A percentile compares a stretch with the other conserved stretches of the same genome.
phyloP scores from a whole-genome alignment of 2,329 filamentous ascomycete species.

The Pseudogymnoascus sp. region DNA sequence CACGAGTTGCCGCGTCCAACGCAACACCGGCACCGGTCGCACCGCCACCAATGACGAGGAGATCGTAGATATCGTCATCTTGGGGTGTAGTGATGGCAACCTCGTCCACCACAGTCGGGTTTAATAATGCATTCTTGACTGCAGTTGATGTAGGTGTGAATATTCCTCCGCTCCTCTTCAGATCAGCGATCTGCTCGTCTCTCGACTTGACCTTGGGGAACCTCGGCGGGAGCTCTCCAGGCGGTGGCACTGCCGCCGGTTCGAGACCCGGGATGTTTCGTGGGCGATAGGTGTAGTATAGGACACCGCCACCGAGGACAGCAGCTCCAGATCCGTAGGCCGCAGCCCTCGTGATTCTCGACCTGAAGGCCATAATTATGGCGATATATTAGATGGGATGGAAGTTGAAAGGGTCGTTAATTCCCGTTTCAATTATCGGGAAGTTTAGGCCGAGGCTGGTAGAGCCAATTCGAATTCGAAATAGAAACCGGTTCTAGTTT shows the following conservation, averaged over 20 bases:
- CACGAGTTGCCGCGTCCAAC: conserved; percentile 61
- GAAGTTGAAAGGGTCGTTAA: neutral
- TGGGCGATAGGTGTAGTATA: conserved; percentile 58
- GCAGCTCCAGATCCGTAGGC: conserved; percentile 46
- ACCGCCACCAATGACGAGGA: conserved; percentile 61
- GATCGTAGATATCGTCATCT: conserved; percentile 52
- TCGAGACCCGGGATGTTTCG: conserved; percentile 66
- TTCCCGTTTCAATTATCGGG: neutral
- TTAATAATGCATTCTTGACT: conserved; percentile 38
- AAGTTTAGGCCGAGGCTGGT: neutral
- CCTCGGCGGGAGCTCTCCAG: conserved; percentile 54
- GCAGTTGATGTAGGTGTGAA: conserved; percentile 36
- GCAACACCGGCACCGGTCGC: conserved; percentile 64
- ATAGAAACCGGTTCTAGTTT: conserved; percentile 6
- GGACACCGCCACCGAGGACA: conserved; percentile 39
- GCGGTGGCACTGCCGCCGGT: conserved; percentile 62
- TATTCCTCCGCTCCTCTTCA: conserved; percentile 40
- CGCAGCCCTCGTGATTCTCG: conserved; percentile 42
- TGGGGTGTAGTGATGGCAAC: conserved; percentile 52
- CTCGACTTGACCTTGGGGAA: conserved; percentile 46
- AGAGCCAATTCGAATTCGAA: conserved; percentile 2
- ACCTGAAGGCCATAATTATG: conserved; percentile 31
- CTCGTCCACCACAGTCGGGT: conserved; percentile 41
- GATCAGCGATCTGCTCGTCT: conserved; percentile 45
- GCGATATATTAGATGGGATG: neutral